Evolutionary conservation across 1,139 yeast species (phyloP).

Genomic region (Pichia sp.): DNA sequence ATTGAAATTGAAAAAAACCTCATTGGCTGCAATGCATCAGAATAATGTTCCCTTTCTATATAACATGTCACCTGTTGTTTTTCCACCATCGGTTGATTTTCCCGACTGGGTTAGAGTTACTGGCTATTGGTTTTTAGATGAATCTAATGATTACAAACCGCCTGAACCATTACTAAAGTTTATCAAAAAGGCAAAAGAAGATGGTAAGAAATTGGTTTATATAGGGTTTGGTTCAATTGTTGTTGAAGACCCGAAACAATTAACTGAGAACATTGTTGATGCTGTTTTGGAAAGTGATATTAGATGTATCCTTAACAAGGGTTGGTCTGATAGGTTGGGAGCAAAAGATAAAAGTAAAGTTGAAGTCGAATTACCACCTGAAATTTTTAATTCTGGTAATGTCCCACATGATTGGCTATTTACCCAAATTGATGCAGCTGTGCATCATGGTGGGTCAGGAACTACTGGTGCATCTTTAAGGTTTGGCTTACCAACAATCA

Average conservation of each 20-base stretch:
- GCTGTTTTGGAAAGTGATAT: constrained; percentile 78
- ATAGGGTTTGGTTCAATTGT: constrained; percentile 96
- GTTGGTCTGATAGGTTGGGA: constrained; percentile 80
- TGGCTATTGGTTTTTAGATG: constrained; percentile 89
- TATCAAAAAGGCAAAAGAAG: constrained; percentile 53
- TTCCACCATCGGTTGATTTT: constrained; percentile 90
- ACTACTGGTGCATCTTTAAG: constrained; percentile 89
- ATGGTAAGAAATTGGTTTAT: constrained; percentile 67
- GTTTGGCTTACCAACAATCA: constrained; percentile 81
- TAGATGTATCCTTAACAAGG: constrained; percentile 80
- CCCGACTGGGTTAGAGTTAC: constrained; percentile 92
- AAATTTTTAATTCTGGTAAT: constrained; percentile 61
- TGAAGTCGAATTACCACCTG: constrained; percentile 53
- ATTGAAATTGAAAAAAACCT: constrained; percentile 62
- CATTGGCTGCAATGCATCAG: constrained; percentile 64
- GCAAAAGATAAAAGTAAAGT: constrained; percentile 28
- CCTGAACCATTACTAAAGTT: constrained; percentile 55
- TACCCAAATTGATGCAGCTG: constrained; percentile 84
- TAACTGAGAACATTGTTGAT: constrained; percentile 71
- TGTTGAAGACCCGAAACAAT: constrained; percentile 69
- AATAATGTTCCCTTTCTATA: constrained; percentile 80
- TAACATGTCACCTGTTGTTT: constrained; percentile 77
- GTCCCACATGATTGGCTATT: constrained; percentile 95
- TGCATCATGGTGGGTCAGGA: constrained; percentile 97
- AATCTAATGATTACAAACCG: constrained; percentile 44